Conservation (phyloP, 2,329 filamentous ascomycete species). For the Xylariaceae sp. region DNA sequence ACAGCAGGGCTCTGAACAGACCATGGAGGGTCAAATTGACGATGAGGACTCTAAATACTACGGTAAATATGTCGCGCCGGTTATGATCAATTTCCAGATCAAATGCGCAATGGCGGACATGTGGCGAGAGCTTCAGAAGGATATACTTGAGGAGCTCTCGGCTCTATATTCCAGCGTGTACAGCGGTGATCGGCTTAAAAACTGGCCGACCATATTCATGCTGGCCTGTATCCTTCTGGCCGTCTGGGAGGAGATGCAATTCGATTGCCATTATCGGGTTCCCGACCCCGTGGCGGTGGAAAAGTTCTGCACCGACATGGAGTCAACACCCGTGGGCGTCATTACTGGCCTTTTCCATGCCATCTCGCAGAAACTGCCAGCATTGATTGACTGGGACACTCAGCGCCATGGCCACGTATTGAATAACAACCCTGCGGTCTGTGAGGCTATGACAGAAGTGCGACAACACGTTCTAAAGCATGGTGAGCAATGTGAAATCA, state of each 20-base stretch:
- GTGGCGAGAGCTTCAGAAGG: slow-evolving; percentile 97
- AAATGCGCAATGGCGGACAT: slow-evolving; percentile 96
- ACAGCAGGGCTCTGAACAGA: slow-evolving; percentile 75
- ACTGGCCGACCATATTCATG: slow-evolving; percentile 99
- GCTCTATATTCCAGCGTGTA: slow-evolving; percentile 95
- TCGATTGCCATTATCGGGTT: slow-evolving; percentile 93
- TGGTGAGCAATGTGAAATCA: slow-evolving; percentile 57
- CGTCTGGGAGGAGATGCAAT: slow-evolving; percentile 98
- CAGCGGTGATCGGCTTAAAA: slow-evolving; percentile 94
- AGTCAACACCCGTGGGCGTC: slow-evolving; percentile 89
- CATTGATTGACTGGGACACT: slow-evolving; percentile 92
- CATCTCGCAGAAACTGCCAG: slow-evolving; percentile 92
- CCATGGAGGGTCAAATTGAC: slow-evolving; percentile 76
- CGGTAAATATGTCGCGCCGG: slow-evolving; percentile 86
- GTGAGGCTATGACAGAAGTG: slow-evolving; percentile 95
- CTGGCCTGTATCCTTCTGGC: slow-evolving; percentile 86
- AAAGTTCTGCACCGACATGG: slow-evolving; percentile 97
- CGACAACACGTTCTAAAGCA: slow-evolving; percentile 88
- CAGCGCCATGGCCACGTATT: slow-evolving; percentile 84
- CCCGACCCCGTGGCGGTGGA: slow-evolving; percentile 78
- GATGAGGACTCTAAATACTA: slow-evolving; percentile 82
- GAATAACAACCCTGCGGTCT: slow-evolving; percentile 86
- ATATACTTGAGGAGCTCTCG: slow-evolving; percentile 91
- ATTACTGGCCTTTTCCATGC: slow-evolving; percentile 96
- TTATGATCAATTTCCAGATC: slow-evolving; percentile 99